Conservation (phyloP, 2,329 filamentous ascomycete species). For the Pyrenophora graminea region DNA sequence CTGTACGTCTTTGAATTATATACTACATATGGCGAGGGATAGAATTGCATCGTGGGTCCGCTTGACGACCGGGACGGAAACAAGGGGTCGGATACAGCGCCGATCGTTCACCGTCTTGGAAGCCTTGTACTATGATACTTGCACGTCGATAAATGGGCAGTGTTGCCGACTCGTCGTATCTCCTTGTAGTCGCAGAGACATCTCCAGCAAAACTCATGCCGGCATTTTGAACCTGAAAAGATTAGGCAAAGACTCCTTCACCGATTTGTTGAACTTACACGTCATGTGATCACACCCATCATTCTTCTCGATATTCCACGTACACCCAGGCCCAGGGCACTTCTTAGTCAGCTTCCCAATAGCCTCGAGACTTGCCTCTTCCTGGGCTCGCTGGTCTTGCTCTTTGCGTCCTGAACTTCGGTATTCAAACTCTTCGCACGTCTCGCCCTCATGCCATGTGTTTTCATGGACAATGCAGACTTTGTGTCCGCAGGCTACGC, state of each 20-base stretch:
- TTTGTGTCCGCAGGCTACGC: slow-evolving; percentile 42
- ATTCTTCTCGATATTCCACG: slow-evolving; percentile 48
- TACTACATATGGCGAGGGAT: no score
- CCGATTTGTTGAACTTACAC: slow-evolving; percentile 24
- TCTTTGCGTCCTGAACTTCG: slow-evolving; percentile 32
- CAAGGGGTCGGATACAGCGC: not conserved
- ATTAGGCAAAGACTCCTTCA: slow-evolving; percentile 5
- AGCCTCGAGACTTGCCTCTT: slow-evolving; percentile 30
- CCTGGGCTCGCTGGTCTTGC: slow-evolving; percentile 31
- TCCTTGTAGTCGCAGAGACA: slow-evolving; percentile 38
- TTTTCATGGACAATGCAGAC: slow-evolving; percentile 44
- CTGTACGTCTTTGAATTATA: no score
- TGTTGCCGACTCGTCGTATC: slow-evolving; percentile 27
- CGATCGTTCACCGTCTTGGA: not conserved
- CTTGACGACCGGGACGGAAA: no score
- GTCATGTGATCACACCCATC: slow-evolving; percentile 51
- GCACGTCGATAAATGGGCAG: slow-evolving; percentile 26
- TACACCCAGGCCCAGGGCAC: slow-evolving; percentile 45
- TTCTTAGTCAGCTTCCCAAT: slow-evolving; percentile 44
- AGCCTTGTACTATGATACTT: slow-evolving; percentile 24
- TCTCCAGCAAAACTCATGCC: slow-evolving; percentile 50
- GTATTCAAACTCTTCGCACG: slow-evolving; percentile 47
- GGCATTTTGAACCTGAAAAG: slow-evolving; percentile 38
- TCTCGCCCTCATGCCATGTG: slow-evolving; percentile 49
- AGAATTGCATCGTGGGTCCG: no score